Base-by-base conservation (phyloP, 306 rosid genomes). In the Prunus campanulata region DNA sequence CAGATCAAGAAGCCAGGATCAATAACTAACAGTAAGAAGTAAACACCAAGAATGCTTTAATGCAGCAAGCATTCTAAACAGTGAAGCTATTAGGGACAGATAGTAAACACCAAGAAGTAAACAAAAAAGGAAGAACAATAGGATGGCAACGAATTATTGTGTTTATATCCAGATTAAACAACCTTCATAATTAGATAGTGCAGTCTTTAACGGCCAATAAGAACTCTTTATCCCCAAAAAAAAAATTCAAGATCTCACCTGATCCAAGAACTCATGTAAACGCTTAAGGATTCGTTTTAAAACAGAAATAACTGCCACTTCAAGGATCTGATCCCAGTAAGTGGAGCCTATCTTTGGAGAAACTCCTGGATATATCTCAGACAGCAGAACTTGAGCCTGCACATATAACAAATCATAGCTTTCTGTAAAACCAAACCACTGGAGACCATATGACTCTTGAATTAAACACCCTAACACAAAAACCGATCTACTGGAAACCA, bases 361-460 rank as follows among this genome's bases (percentile, higher is more conserved):
- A 70, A 89, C 96, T 78, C 98, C 98, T 18, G 97, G 96, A 85
- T 94, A 94, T 81, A 94, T 94, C 89, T 92, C 97, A 64, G 98
- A 90, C 78, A 94, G 82, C 91, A 92, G 87, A 81, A 86, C 81
- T 84, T 89, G 96, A 56, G 98, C 98, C 97, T 94, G 84, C 78
- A 79, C 29, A 77, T 30, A 69, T 69, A 14, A 78, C 69, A 50
- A 81, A 81, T 70, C 69, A 83, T 49, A 48, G 24, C 42, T 47
- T 61, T 63, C 39, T 35, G 61, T 25, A 64, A 46, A 64, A 20
- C 29, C 54, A 56, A 42, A 57, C 75, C 67, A 81, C 61, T 60
- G 63, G 25, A 55, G 52, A 82, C 19, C 24, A 68, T 57, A 61
- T 48, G 44, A 29, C 54, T 78, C 20, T 49, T 9, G 32, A 30